Evolutionary conservation across 129 eudicot species (phyloP).

Genomic region (carrot (Daucus carota)): DNA sequence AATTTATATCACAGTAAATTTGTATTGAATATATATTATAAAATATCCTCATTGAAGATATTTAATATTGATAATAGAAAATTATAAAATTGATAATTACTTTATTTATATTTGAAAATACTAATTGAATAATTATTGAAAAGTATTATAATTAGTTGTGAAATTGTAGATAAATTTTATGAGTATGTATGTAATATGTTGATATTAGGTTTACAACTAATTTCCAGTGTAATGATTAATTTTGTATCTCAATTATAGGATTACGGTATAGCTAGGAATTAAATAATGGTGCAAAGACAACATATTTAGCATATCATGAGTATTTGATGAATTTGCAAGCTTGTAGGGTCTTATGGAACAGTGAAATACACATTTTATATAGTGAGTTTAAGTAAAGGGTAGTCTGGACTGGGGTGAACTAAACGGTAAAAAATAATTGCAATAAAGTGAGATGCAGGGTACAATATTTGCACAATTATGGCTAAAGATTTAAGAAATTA

Average conservation of each 20-base stretch:
- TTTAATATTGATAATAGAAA: neutral
- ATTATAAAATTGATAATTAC: neutral
- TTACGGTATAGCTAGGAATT: no score
- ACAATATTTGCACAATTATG: neutral
- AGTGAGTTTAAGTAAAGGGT: no score
- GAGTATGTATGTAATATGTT: neutral
- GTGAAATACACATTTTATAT: no score
- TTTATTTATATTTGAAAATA: neutral
- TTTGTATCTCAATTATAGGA: no score
- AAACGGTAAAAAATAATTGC: neutral
- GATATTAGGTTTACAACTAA: no score
- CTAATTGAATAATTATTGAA: neutral
- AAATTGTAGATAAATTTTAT: no score
- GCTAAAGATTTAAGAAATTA: neutral
- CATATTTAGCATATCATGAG: no score
- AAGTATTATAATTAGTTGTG: no score
- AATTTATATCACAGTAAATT: neutral
- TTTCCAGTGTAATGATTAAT: no score
- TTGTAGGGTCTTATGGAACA: no score
- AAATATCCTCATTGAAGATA: neutral
- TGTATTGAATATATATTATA: neutral
- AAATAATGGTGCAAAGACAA: no score
- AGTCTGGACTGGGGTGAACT: neutral
- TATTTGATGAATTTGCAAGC: no score
- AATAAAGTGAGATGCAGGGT: neutral